Evolutionary conservation across 1,284 basidiomycete genomes (phyloP).

Genomic region (Earliella scabrosa): DNA sequence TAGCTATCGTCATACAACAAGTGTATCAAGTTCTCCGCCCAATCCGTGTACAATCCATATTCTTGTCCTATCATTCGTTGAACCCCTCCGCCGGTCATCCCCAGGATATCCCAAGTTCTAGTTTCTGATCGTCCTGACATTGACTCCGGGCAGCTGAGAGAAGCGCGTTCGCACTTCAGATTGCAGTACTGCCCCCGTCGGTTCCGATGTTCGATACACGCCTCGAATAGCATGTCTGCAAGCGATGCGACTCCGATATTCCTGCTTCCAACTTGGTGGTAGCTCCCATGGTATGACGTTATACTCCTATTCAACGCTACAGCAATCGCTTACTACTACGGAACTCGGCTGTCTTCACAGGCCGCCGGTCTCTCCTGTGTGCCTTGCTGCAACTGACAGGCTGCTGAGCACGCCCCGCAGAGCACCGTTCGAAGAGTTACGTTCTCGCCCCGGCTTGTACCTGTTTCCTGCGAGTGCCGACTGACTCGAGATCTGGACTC

Average conservation of each 20-base stretch:
- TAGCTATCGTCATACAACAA: slow-evolving; percentile 8
- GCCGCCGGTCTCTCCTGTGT: no score
- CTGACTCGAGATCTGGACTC: no score
- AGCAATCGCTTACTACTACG: background rate
- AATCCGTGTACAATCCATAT: slow-evolving; percentile 11
- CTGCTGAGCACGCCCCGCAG: no score
- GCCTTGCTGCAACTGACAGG: no score
- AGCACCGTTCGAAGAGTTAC: background rate
- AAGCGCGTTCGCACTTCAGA: background rate
- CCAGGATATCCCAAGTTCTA: no score
- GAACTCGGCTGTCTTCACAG: background rate
- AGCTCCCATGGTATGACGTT: background rate
- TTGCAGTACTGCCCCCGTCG: background rate
- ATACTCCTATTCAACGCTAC: background rate
- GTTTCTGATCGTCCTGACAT: no score
- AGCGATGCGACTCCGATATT: background rate
- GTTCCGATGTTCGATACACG: background rate
- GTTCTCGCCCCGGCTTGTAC: background rate
- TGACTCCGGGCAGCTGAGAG: background rate
- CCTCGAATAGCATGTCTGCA: background rate
- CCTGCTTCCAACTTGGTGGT: background rate
- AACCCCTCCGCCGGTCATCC: no score
- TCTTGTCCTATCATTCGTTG: background rate
- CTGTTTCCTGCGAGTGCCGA: background rate
- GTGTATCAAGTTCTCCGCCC: slow-evolving; percentile 8